Percentiles rank a stretch among this genome's conserved stretches.
These are phyloP conservation scores for Monosporascus sp. DNA, from an alignment of 2,329 filamentous ascomycete genomes.

Conservation along the genomic window DNA sequence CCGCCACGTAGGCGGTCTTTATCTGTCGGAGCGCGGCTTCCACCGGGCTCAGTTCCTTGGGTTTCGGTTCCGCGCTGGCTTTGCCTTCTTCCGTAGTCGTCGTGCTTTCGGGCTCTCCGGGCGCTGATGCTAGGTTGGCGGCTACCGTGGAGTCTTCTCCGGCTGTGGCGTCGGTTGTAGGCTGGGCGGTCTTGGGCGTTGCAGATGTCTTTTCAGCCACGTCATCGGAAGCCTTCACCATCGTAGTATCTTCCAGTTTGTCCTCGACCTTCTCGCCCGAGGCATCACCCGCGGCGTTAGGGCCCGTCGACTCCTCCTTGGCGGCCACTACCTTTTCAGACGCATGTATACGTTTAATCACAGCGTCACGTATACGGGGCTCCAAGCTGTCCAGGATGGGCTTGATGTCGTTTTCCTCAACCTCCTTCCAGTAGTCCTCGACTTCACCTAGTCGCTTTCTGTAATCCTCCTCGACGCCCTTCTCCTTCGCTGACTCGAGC, in stretches of 20 bases:
- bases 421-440: slow-evolving; percentile 72
- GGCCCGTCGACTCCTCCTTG: slow-evolving; percentile 12
- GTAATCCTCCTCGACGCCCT: slow-evolving; percentile 65
- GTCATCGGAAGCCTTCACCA: slow-evolving; percentile 5
- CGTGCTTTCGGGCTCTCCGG: slow-evolving; percentile 13
- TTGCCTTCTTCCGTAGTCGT: slow-evolving; percentile 3
- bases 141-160: slow-evolving; percentile 3
- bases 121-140: slow-evolving; percentile 20
- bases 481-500: slow-evolving; percentile 70
- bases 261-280: slow-evolving; percentile 8
- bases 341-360: slow-evolving; percentile 56
- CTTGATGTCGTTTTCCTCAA: slow-evolving; percentile 76
- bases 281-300: slow-evolving; percentile 5
- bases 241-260: neutral
- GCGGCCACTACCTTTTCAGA: slow-evolving; percentile 12
- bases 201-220: neutral
- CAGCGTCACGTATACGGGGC: slow-evolving; percentile 56
- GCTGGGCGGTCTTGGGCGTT: neutral
- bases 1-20: slow-evolving; percentile 74
- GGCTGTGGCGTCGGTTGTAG: neutral
- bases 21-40: slow-evolving; percentile 65
- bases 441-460: slow-evolving; percentile 70
- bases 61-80: slow-evolving; percentile 20
- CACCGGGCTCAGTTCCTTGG: slow-evolving; percentile 45
- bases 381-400: slow-evolving; percentile 60